Evolutionary conservation across 176 grass and related monocot species (phyloP).

Genomic region (Aegilops speltoides): DNA sequence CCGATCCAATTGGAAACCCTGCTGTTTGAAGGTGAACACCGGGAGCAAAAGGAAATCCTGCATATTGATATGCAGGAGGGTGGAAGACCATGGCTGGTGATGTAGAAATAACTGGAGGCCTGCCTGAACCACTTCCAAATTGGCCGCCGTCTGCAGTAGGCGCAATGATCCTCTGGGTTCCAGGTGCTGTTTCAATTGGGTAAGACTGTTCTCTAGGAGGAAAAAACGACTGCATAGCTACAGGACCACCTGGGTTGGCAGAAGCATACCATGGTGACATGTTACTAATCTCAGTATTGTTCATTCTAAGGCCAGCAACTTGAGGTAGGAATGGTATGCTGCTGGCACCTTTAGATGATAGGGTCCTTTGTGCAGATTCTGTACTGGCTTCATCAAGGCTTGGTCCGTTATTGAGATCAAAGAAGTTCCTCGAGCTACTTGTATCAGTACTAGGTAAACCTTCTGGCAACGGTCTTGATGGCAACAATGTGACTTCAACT

Average conservation of each 20-base stretch:
- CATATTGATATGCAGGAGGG: conserved; percentile 61
- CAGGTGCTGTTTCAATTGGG: conserved; percentile 42
- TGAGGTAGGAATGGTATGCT: conserved; percentile 55
- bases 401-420: conserved; percentile 85
- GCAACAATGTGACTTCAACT: conserved; percentile 52
- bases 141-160: conserved; percentile 35
- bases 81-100: conserved; percentile 56
- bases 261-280: conserved; percentile 63
- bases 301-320: conserved; percentile 53
- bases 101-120: conserved; percentile 59
- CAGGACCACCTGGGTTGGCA: conserved; percentile 45
- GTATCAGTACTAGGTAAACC: conserved; percentile 28
- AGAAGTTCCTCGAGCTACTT: conserved; percentile 63
- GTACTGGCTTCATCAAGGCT: conserved; percentile 59
- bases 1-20: conserved; percentile 52
- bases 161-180: conserved; percentile 53
- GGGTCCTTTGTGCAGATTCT: conserved; percentile 49
- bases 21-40: conserved; percentile 37
- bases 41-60: conserved; percentile 60
- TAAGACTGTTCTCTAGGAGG: conserved; percentile 68
- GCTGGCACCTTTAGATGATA: conserved; percentile 38
- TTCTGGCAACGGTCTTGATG: conserved; percentile 33
- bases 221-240: conserved; percentile 65
- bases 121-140: conserved; percentile 46
- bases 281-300: conserved; percentile 46